Percentiles rank a stretch among this genome's conserved stretches.
These are phyloP conservation scores for Dioszegia crocea DNA, from an alignment of 768 basidiomycete species.

Conservation along the genomic window DNA sequence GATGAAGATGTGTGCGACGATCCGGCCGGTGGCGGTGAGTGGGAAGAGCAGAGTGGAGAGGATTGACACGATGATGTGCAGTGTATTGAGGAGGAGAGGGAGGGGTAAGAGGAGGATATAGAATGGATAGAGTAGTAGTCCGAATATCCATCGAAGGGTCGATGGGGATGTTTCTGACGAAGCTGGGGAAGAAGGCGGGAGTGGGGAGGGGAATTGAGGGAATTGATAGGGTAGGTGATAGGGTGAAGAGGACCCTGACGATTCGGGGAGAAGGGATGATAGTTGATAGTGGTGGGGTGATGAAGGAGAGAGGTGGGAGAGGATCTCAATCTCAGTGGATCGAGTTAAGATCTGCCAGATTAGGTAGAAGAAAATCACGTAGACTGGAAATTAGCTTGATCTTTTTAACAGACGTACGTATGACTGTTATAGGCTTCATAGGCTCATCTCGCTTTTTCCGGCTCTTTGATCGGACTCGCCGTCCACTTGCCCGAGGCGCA, in stretches of 20 bases:
- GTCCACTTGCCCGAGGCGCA: background rate
- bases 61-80: slow-evolving; percentile 72
- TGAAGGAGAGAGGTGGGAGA: slow-evolving; percentile 23
- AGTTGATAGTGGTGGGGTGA: slow-evolving; percentile 10
- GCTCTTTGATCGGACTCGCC: background rate
- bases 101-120: slow-evolving; percentile 30
- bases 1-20: slow-evolving; percentile 23
- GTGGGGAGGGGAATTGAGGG: slow-evolving; percentile 27
- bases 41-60: slow-evolving; percentile 76
- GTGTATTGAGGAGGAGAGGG: slow-evolving; percentile 34
- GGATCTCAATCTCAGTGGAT: slow-evolving; percentile 34
- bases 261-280: slow-evolving; percentile 12
- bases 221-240: slow-evolving; percentile 33
- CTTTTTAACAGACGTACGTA: slow-evolving; percentile 14
- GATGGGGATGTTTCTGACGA: background rate
- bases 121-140: slow-evolving; percentile 28
- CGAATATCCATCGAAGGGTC: slow-evolving; percentile 13
- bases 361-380: slow-evolving; percentile 34
- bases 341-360: slow-evolving; percentile 43
- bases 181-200: slow-evolving; percentile 3
- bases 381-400: slow-evolving; percentile 25
- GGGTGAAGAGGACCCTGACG: slow-evolving; percentile 3
- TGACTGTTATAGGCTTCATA: slow-evolving; percentile 33
- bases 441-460: slow-evolving; percentile 38
- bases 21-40: slow-evolving; percentile 62